A percentile compares a stretch with the other conserved stretches of the same genome.
phyloP scores from a whole-genome alignment of 2,329 filamentous ascomycete species.

The Pyricularia sp. region DNA sequence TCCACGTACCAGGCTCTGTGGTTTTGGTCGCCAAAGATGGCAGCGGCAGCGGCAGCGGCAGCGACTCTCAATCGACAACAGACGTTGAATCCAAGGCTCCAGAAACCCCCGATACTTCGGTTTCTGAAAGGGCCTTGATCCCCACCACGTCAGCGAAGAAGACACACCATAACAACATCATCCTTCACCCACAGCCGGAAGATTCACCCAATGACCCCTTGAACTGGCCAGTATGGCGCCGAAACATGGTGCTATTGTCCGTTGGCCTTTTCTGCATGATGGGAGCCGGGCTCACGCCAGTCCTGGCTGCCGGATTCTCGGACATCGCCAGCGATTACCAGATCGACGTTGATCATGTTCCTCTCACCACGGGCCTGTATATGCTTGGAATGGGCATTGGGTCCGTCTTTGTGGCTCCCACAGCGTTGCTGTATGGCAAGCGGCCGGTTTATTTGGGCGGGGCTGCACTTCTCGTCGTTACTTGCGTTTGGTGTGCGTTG shows the following conservation, averaged over 20 bases:
- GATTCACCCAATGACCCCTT: slow-evolving; percentile 82
- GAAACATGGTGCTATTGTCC: slow-evolving; percentile 67
- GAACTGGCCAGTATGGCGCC: slow-evolving; percentile 76
- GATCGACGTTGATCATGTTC: slow-evolving; percentile 58
- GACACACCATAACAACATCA: slow-evolving; percentile 69
- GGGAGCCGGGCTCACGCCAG: slow-evolving; percentile 81
- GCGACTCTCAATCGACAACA: slow-evolving; percentile 43
- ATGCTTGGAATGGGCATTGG: slow-evolving; percentile 89
- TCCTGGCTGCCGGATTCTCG: slow-evolving; percentile 81
- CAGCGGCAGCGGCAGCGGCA: slow-evolving; percentile 23
- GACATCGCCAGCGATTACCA: slow-evolving; percentile 55
- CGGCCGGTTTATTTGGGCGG: slow-evolving; percentile 76
- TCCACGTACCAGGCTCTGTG: slow-evolving; percentile 60
- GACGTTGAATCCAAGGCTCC: slow-evolving; percentile 44
- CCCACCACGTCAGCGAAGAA: slow-evolving; percentile 44
- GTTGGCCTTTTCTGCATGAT: slow-evolving; percentile 88
- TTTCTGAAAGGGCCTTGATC: slow-evolving; percentile 17
- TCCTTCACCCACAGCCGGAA: slow-evolving; percentile 83
- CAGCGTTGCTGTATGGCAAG: slow-evolving; percentile 83
- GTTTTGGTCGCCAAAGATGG: slow-evolving; percentile 40
- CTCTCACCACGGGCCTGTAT: slow-evolving; percentile 80
- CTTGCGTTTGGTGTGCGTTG: slow-evolving; percentile 73
- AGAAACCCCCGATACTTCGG: slow-evolving; percentile 24
- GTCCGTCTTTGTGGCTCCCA: slow-evolving; percentile 73
- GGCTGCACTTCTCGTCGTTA: slow-evolving; percentile 61